Base-by-base conservation (phyloP, 108 stramenopile species). In the Hondaea fermentalgiana region DNA sequence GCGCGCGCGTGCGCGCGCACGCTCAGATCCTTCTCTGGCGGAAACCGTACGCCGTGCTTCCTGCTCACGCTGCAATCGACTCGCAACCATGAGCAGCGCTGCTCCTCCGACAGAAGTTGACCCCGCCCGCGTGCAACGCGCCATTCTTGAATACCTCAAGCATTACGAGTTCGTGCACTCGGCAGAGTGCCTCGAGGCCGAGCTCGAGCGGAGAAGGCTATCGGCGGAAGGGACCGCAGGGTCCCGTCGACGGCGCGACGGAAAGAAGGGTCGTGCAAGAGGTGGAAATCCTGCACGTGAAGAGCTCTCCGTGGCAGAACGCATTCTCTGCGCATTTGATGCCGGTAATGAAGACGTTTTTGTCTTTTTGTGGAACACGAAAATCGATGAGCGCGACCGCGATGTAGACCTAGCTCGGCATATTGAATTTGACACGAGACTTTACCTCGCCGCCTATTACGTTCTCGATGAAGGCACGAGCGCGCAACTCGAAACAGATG, bases 91-190 rank as follows among this genome's bases (percentile, higher is more conserved):
- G 21, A 69, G 6, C 21, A 69, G 25, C 35, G 64, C 64, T 6
- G 8, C 25, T 8, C 14, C 21, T 17, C 10, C 64, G 21, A 23
- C 10, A 42, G 64, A 69, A 8, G 35, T 4, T 12, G 64, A 69
- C 42, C 64, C 25, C 14, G 76, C 44, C 12, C 45, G 51, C 28
- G 76, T 83, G 12, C 76, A 83, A 53, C 12, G 23, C 10, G 76
- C 76, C n/a, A 83, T 83, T 16, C 76, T 83, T 8, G 76, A 83
- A 45, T 83, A 83, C 76, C 76, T 83, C 49, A 53, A 83, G 76
- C 23, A 28, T 4, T 83, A 83, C 28, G 76, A 83, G 49, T 83
- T 83, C 51, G 76, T 83, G 12, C 76, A 83, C 51, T 53, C 76
- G 14, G 76, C 76, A 23, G 49, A 83, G 23, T 83, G 76, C 76